Conservation (phyloP, 495 filamentous ascomycete species). For the Penicillium waksmanii region DNA sequence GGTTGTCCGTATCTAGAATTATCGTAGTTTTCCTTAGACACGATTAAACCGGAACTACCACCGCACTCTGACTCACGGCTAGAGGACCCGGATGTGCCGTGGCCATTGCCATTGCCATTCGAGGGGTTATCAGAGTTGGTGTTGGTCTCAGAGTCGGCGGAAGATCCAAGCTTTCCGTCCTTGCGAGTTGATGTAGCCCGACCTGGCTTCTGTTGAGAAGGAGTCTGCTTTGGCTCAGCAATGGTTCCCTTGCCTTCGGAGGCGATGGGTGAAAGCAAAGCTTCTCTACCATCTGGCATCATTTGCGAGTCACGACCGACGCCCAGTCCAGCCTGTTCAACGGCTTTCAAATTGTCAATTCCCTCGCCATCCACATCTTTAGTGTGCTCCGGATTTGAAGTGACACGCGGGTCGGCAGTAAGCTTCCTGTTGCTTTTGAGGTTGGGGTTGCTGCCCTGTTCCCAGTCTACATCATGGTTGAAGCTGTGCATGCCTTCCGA, state of each 20-base stretch:
- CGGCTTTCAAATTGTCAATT: slow-evolving; percentile 65
- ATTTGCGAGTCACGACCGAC: slow-evolving; percentile 70
- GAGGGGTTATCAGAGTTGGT: slow-evolving; percentile 16
- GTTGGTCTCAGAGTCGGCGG: slow-evolving; percentile 45
- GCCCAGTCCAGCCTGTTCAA: slow-evolving; percentile 56
- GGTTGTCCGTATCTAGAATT: slow-evolving; percentile 53
- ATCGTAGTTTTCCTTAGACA: slow-evolving; percentile 47
- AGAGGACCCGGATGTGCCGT: slow-evolving; percentile 36
- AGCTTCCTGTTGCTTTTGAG: slow-evolving; percentile 60
- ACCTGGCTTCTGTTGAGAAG: slow-evolving; percentile 17
- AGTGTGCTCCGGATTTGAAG: slow-evolving; percentile 64
- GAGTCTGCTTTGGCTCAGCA: slow-evolving; percentile 47
- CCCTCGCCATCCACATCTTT: slow-evolving; percentile 81
- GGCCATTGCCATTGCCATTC: slow-evolving; percentile 1
- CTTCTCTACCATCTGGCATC: slow-evolving; percentile 61
- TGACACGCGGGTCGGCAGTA: slow-evolving; percentile 66
- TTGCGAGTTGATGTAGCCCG: slow-evolving; percentile 29
- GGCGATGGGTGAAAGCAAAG: slow-evolving; percentile 61
- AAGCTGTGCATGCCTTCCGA: slow-evolving; percentile 71
- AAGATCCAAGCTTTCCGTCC: slow-evolving; percentile 42
- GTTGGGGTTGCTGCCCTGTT: slow-evolving; percentile 65
- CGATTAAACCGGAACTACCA: slow-evolving; percentile 49
- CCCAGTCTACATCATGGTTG: slow-evolving; percentile 82
- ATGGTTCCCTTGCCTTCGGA: slow-evolving; percentile 64
- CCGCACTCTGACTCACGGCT: slow-evolving; percentile 82